Evolutionary conservation across 176 grass and related monocot genomes (phyloP).

Genomic region (Ananas comosus): DNA sequence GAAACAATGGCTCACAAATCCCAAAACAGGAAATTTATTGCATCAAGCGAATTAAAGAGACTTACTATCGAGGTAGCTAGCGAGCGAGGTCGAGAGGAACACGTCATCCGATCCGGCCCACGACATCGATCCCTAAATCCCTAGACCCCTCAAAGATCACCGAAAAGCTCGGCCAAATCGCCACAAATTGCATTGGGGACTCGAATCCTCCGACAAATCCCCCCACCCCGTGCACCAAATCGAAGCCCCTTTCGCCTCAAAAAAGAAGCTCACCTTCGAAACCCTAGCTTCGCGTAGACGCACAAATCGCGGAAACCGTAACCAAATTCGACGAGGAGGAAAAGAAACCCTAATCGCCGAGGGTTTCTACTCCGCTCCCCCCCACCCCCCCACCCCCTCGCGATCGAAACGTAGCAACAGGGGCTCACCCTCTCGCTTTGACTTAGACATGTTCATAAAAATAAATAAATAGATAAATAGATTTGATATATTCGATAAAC

Average conservation of each 20-base stretch:
- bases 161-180: neutral
- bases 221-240: neutral
- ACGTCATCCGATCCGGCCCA: conserved; percentile 25
- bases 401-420: too few relatives aligned
- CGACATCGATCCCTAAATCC: conserved; percentile 20
- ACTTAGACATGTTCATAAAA: too few relatives aligned
- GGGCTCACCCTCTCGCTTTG: too few relatives aligned
- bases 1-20: neutral
- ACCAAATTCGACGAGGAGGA: neutral
- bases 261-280: neutral
- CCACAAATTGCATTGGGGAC: conserved; percentile 14
- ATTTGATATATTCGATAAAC: too few relatives aligned
- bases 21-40: neutral
- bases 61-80: conserved; percentile 28
- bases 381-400: too few relatives aligned
- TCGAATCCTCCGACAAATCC: neutral
- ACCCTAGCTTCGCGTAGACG: neutral
- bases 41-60: neutral
- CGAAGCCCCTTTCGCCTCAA: neutral
- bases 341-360: neutral
- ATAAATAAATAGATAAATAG: too few relatives aligned
- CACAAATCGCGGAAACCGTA: neutral
- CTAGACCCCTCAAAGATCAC: conserved; percentile 10
- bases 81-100: conserved; percentile 24
- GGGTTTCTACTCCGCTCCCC: too few relatives aligned